A percentile compares a stretch with the other conserved stretches of the same genome.
These are phyloP conservation scores for Selenicereus undatus DNA, from an alignment of 148 eudicot species.

Conservation along the genomic window DNA sequence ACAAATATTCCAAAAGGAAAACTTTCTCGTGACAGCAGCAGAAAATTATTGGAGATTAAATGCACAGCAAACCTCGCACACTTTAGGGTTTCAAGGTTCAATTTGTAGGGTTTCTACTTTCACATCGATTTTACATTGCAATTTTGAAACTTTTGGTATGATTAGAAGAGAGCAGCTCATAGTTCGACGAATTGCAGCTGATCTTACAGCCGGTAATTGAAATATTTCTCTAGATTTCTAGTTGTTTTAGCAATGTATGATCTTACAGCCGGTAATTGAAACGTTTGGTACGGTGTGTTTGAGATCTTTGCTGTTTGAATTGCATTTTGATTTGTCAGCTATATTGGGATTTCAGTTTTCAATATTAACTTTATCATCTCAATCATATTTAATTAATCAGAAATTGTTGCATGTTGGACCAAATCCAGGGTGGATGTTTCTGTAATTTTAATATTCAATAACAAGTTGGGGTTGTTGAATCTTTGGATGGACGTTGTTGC, in stretches of 20 bases:
- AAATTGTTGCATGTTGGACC: neutral
- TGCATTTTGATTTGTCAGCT: neutral
- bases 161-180: neutral
- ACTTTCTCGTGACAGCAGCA: neutral
- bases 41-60: neutral
- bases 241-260: too few relatives aligned
- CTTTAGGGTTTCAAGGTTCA: neutral
- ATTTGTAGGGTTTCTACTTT: neutral
- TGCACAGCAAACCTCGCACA: neutral
- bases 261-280: too few relatives aligned
- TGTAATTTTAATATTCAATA: neutral
- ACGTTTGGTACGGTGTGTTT: too few relatives aligned
- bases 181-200: neutral
- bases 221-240: too few relatives aligned
- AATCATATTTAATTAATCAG: neutral
- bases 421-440: neutral
- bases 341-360: neutral
- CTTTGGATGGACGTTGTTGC: neutral
- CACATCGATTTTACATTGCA: neutral
- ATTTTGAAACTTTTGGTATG: too few relatives aligned
- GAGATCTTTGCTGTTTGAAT: neutral
- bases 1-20: neutral
- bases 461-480: neutral
- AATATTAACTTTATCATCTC: neutral
- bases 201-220: neutral